Evolutionary conservation across 2,329 filamentous ascomycete species (phyloP).

Genomic region (Amesomyces nigricolor): DNA sequence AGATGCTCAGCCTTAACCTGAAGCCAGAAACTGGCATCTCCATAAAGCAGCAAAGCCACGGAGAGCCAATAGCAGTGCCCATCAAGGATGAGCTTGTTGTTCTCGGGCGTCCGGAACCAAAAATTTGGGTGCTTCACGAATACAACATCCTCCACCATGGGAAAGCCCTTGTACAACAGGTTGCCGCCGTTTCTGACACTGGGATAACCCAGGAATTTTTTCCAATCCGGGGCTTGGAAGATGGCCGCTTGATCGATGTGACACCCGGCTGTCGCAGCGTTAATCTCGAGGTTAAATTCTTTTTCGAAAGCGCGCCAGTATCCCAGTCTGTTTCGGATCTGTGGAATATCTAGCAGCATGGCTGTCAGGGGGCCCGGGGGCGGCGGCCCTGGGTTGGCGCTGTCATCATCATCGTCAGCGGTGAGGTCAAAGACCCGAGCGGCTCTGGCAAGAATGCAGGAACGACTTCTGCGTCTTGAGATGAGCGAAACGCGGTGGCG

Average conservation of each 20-base stretch:
- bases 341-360: not conserved
- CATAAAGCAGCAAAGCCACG: conserved; percentile 29
- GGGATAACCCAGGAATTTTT: not conserved
- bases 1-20: conserved; percentile 34
- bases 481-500: no score
- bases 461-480: not conserved
- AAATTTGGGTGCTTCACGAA: conserved; percentile 28
- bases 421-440: not conserved
- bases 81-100: not conserved
- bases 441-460: not conserved
- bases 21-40: conserved; percentile 24
- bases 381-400: not conserved
- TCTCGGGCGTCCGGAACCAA: not conserved
- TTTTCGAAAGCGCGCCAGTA: not conserved
- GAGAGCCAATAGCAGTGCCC: conserved; percentile 33
- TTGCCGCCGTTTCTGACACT: not conserved
- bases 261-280: not conserved
- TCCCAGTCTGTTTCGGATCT: not conserved
- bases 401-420: not conserved
- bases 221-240: conserved; percentile 9
- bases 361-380: not conserved
- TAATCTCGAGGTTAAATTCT: not conserved
- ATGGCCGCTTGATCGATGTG: conserved; percentile 11
- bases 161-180: conserved; percentile 28
- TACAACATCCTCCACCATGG: conserved; percentile 31